Conservation (phyloP, 2,329 filamentous ascomycete species). For the Cladophialophora exuberans region DNA sequence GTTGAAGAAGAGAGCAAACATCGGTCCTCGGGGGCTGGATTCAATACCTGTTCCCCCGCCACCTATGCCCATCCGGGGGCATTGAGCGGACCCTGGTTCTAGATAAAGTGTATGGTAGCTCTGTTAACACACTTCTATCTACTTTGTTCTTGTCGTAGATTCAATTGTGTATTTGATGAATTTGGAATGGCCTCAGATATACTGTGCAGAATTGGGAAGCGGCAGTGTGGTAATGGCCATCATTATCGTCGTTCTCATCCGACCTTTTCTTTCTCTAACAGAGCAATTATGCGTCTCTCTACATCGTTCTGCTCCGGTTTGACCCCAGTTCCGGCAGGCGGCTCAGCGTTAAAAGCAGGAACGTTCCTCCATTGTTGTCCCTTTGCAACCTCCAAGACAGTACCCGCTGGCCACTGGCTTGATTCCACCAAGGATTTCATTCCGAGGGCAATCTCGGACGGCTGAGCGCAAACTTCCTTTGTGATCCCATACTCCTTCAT, state of each 20-base stretch:
- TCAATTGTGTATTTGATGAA: background rate
- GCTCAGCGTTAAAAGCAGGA: background rate
- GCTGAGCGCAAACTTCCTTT: background rate
- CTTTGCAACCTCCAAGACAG: background rate
- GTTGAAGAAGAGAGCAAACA: conserved; percentile 5
- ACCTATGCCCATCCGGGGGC: background rate
- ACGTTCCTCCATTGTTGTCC: background rate
- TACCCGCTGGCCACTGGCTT: background rate
- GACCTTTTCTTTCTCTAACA: background rate
- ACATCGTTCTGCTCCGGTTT: background rate
- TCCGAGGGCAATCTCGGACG: background rate
- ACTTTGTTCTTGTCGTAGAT: background rate
- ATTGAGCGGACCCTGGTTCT: background rate
- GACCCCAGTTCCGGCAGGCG: background rate
- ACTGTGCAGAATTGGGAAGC: background rate
- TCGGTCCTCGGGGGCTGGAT: conserved; percentile 11
- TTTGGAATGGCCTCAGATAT: background rate
- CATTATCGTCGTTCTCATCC: background rate
- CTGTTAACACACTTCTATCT: background rate
- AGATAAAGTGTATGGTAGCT: background rate
- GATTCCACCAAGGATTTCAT: conserved; percentile 1
- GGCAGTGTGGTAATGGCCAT: background rate
- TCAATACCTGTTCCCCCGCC: conserved; percentile 1
- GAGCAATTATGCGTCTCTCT: background rate
- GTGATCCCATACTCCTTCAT: background rate